phyloP scores from a whole-genome alignment of 805 yeast species.

The Hanseniaspora meyeri region DNA sequence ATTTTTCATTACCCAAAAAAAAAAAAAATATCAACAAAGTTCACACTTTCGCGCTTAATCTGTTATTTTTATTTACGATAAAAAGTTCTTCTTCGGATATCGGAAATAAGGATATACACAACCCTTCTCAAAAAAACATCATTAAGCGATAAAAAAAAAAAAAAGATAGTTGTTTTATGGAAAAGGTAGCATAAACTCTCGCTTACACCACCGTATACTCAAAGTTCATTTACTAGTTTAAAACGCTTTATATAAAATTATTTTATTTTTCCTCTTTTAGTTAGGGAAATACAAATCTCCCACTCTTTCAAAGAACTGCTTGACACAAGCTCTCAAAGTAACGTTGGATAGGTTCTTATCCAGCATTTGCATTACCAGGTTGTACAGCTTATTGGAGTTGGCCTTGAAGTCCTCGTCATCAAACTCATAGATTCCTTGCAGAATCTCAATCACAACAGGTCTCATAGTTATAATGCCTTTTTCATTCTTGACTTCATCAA shows the following conservation, averaged over 20 bases:
- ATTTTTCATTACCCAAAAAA: too few relatives aligned
- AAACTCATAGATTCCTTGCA: constrained; percentile 69
- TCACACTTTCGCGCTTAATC: not conserved
- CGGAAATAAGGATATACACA: not conserved
- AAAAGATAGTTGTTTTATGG: too few relatives aligned
- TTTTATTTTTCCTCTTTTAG: not conserved
- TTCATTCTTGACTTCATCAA: constrained; percentile 64
- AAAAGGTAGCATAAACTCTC: too few relatives aligned
- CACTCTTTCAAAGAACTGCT: constrained; percentile 44
- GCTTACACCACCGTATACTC: too few relatives aligned
- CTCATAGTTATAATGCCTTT: constrained; percentile 77
- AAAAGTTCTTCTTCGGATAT: not conserved
- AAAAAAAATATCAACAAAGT: not conserved
- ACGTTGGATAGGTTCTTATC: constrained; percentile 33
- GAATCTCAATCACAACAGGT: constrained; percentile 81
- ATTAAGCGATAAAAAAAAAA: not conserved
- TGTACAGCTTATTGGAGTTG: constrained; percentile 50
- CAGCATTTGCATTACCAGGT: constrained; percentile 44
- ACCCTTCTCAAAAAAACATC: not conserved
- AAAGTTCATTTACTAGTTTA: too few relatives aligned
- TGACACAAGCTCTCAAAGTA: constrained; percentile 51
- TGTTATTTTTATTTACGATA: not conserved
- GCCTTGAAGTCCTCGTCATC: constrained; percentile 56
- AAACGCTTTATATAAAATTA: too few relatives aligned
- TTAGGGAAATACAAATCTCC: constrained; percentile 31